A percentile compares a stretch with the other conserved stretches of the same genome.
These are phyloP conservation scores for Alloascoidea hylecoeti DNA, from an alignment of 805 yeast species.

Conservation along the genomic window DNA sequence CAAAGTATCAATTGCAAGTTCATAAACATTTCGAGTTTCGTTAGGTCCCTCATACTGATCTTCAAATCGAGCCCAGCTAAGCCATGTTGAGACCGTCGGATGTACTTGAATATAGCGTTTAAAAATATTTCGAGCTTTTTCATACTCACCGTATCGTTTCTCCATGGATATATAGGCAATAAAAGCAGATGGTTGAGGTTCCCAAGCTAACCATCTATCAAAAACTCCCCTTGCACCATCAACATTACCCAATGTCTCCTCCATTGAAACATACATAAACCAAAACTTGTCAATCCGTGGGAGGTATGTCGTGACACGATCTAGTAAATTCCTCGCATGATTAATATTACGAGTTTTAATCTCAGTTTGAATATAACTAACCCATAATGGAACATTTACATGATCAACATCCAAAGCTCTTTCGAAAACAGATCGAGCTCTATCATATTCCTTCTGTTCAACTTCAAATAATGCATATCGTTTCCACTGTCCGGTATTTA, in stretches of 20 bases:
- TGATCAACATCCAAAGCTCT: slow-evolving; percentile 70
- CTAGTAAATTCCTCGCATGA: slow-evolving; percentile 79
- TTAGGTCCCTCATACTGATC: slow-evolving; percentile 23
- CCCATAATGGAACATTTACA: slow-evolving; percentile 74
- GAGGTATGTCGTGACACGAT: slow-evolving; percentile 56
- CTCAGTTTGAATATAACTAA: slow-evolving; percentile 69
- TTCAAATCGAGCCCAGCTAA: slow-evolving; percentile 66
- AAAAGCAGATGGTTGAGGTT: slow-evolving; percentile 60
- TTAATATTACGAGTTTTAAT: slow-evolving; percentile 57
- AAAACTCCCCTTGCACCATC: slow-evolving; percentile 50
- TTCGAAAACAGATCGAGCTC: slow-evolving; percentile 84
- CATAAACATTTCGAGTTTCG: slow-evolving; percentile 49
- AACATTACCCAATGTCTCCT: slow-evolving; percentile 59
- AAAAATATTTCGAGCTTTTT: slow-evolving; percentile 44
- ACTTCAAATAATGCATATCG: slow-evolving; percentile 83
- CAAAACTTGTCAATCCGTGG: slow-evolving; percentile 81
- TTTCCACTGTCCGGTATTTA: slow-evolving; percentile 80
- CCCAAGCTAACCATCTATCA: slow-evolving; percentile 72
- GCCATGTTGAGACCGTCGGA: slow-evolving; percentile 49
- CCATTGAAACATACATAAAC: slow-evolving; percentile 72
- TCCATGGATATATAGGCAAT: slow-evolving; percentile 62
- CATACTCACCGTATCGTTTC: slow-evolving; percentile 42
- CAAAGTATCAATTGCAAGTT: slow-evolving; percentile 47
- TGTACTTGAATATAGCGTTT: slow-evolving; percentile 37
- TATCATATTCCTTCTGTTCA: slow-evolving; percentile 58